Percentiles rank a stretch among this genome's conserved stretches.
These are phyloP conservation scores for Phytophthora macrochlamydospora DNA, from an alignment of 352 stramenopile genomes.

Conservation along the genomic window DNA sequence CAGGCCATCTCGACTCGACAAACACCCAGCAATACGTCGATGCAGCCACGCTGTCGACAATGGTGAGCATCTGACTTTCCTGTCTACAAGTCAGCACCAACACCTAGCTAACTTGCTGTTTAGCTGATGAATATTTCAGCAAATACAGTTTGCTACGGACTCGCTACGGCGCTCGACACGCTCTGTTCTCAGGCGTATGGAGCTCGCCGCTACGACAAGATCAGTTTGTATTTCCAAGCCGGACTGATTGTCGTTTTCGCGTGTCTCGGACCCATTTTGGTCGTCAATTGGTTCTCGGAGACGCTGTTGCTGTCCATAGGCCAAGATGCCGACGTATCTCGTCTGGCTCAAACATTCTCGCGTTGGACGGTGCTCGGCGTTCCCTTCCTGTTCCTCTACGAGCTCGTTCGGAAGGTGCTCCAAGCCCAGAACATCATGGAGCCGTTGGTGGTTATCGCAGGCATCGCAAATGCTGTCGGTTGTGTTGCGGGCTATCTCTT, in stretches of 20 bases:
- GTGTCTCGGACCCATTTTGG: constrained; percentile 44
- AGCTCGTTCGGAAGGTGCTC: constrained; percentile 80
- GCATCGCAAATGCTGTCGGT: constrained; percentile 71
- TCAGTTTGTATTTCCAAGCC: constrained; percentile 73
- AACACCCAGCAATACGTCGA: constrained; percentile 58
- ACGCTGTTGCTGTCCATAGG: constrained; percentile 49
- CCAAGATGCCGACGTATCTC: constrained; percentile 53
- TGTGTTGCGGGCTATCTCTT: constrained; percentile 61
- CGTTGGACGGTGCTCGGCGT: constrained; percentile 54
- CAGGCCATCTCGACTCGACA: constrained; percentile 55
- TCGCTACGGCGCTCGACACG: constrained; percentile 76
- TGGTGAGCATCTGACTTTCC: constrained; percentile 16
- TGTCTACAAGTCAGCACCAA: no score
- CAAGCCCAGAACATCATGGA: constrained; percentile 81
- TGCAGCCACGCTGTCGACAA: constrained; percentile 43
- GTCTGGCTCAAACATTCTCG: constrained; percentile 54
- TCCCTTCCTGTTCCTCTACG: constrained; percentile 82
- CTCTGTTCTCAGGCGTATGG: constrained; percentile 73
- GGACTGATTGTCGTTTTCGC: constrained; percentile 52
- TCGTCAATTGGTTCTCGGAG: constrained; percentile 59
- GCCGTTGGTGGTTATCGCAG: constrained; percentile 75
- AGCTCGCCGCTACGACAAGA: constrained; percentile 49
- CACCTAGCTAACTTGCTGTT: no score
- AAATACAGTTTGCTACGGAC: constrained; percentile 64
- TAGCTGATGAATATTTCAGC: constrained; percentile 73